phyloP scores from a whole-genome alignment of 495 filamentous ascomycete species.

The Aspergillus hancockii region DNA sequence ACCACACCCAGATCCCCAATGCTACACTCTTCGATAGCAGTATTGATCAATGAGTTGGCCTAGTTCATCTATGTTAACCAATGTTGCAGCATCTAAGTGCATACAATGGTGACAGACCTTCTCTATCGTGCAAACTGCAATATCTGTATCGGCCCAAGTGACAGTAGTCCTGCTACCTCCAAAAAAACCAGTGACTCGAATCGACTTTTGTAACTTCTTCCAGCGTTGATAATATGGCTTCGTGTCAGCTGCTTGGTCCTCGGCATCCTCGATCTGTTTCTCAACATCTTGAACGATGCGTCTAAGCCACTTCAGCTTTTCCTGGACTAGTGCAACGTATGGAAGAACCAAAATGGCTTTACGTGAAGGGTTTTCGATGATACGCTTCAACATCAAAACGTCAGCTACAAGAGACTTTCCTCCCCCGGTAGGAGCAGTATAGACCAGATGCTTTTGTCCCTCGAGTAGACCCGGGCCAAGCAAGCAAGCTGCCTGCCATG shows the following conservation, averaged over 20 bases:
- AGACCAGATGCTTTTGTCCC: conserved; percentile 72
- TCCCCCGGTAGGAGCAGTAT: conserved; percentile 82
- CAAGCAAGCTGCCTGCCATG: conserved; percentile 82
- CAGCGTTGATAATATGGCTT: conserved; percentile 31
- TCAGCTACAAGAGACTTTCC: conserved; percentile 81
- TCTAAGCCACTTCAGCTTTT: conserved; percentile 77
- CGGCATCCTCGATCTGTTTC: conserved; percentile 39
- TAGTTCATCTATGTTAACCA: conserved; percentile 26
- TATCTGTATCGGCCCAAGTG: conserved; percentile 74
- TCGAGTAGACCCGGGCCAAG: conserved; percentile 64
- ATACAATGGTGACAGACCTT: conserved; percentile 54
- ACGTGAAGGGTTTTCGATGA: conserved; percentile 62
- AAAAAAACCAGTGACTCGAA: conserved; percentile 74
- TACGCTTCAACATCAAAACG: conserved; percentile 70
- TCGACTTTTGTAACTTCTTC: conserved; percentile 36
- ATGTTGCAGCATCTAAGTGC: not conserved
- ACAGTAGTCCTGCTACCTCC: conserved; percentile 66
- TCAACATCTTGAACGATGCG: conserved; percentile 66
- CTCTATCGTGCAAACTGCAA: conserved; percentile 81
- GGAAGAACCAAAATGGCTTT: conserved; percentile 81
- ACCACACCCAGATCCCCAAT: conserved; percentile 66
- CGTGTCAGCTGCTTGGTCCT: conserved; percentile 17
- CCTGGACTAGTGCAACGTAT: conserved; percentile 80
- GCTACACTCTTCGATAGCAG: conserved; percentile 70
- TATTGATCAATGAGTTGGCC: conserved; percentile 80